These are phyloP conservation scores for Parastagonospora nodorum DNA, from an alignment of 2,329 filamentous ascomycete genomes.

Conservation along the genomic window DNA sequence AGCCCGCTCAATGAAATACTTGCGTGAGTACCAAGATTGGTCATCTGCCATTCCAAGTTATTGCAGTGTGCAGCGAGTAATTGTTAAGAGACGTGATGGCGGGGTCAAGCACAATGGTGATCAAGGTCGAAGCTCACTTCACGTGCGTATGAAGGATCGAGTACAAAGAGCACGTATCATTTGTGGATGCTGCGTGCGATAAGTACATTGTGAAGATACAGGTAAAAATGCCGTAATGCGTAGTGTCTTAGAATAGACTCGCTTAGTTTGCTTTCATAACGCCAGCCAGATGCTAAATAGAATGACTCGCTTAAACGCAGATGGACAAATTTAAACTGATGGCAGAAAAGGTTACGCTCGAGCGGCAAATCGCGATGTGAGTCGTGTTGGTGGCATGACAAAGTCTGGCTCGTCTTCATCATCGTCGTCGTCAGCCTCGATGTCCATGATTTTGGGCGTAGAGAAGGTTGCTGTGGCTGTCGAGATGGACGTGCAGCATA, in stretches of 20 bases:
- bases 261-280: constrained; percentile 7
- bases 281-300: constrained; percentile 10
- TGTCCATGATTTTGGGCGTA: constrained; percentile 31
- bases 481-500: constrained; percentile 7
- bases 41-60: too few relatives aligned
- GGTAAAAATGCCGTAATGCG: too few relatives aligned
- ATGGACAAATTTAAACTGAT: constrained; percentile 12
- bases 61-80: too few relatives aligned
- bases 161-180: too few relatives aligned
- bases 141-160: too few relatives aligned
- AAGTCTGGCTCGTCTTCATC: constrained; percentile 41
- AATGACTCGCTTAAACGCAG: constrained; percentile 38
- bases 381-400: constrained; percentile 43
- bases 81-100: too few relatives aligned
- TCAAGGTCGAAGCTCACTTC: too few relatives aligned
- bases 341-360: constrained; percentile 12
- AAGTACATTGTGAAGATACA: background rate
- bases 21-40: too few relatives aligned
- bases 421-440: constrained; percentile 45
- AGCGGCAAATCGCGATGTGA: constrained; percentile 37
- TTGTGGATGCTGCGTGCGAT: background rate
- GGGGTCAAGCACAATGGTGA: too few relatives aligned
- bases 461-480: constrained; percentile 3
- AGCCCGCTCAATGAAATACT: too few relatives aligned
- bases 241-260: too few relatives aligned